Base-by-base conservation (phyloP, 1,284 basidiomycete genomes). In the Pseudozyma hubeiensis region DNA sequence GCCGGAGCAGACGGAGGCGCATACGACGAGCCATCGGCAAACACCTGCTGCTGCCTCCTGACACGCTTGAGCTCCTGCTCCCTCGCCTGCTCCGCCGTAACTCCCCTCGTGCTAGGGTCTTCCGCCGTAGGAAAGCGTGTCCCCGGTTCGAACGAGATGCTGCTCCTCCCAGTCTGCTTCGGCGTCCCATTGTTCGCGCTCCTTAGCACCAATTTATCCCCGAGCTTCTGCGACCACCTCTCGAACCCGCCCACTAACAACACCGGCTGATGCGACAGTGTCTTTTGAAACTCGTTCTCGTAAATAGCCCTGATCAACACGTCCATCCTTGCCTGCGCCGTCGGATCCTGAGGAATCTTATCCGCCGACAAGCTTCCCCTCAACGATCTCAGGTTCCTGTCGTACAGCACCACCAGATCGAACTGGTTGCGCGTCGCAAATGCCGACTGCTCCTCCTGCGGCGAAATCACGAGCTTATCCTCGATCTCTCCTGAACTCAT, bases 381-480 rank as follows among this genome's bases (percentile, higher is more conserved):
- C 2, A 74, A 55, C 31, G 71, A 44, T 33, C 71, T 66, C 13
- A 74, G 66, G 40, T 74, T 85, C 46, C 89, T 85, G 84, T 99
- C 95, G 84, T 94, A 94, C 3, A 98, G 86, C 10, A 92, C 92
- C n/a, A 98, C 89, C 14, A 97, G 85, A 76, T 98, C 94, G 84
- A 92, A 97, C 77, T 91, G 90, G 81, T 93, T 89, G 31, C 96
- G 91, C 61, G 91, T 90, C 30, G 87, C 85, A 84, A 97, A 98
- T 17, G 91, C 86, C 1, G 87, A 87, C 43, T 87, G 88, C 85
- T 97, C 94, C 40, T 88, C 84, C 29, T 88, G 87, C 0, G 94
- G 92, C 1, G 89, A 90, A 19, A 93, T 86, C 1, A 89, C 86
- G 54, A 97, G 88, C 0, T 92, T 89, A 64, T 91, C 88, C 84